phyloP scores from a whole-genome alignment of 176 grass and related monocot species.

The Aegilops speltoides region DNA sequence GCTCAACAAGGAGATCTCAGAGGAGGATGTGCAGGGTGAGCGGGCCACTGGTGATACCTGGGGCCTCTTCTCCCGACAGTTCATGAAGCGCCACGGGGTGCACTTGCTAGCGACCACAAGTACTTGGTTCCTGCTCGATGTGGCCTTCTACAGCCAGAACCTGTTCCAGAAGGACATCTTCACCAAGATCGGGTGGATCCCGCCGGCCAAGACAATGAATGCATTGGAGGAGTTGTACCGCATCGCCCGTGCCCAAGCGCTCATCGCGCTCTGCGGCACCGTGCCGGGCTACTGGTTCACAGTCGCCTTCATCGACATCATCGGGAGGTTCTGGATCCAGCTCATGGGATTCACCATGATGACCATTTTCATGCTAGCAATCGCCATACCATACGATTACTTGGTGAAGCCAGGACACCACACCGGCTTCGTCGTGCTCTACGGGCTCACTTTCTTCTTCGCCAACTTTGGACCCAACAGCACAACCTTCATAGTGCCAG shows the following conservation, averaged over 20 bases:
- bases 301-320: constrained; percentile 61
- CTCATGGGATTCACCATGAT: constrained; percentile 72
- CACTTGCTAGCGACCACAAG: constrained; percentile 63
- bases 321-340: constrained; percentile 52
- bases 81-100: constrained; percentile 46
- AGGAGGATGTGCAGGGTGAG: neutral
- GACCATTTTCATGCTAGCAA: constrained; percentile 74
- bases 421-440: constrained; percentile 44
- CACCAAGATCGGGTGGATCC: constrained; percentile 66
- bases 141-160: constrained; percentile 1
- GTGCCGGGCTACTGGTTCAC: constrained; percentile 90
- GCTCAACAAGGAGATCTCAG: constrained; percentile 44
- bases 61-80: constrained; percentile 72
- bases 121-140: constrained; percentile 84
- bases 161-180: too few relatives aligned
- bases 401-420: constrained; percentile 39
- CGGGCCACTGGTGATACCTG: constrained; percentile 14
- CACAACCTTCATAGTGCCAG: constrained; percentile 42
- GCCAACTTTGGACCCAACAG: constrained; percentile 46
- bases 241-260: constrained; percentile 61
- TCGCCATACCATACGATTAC: constrained; percentile 53
- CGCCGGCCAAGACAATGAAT: constrained; percentile 55
- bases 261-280: constrained; percentile 74
- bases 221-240: constrained; percentile 70
- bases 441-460: constrained; percentile 48